A percentile compares a stretch with the other conserved stretches of the same genome.
Evolutionary conservation across 768 basidiomycete species (phyloP).

Genomic region (Auricularia sp.): DNA sequence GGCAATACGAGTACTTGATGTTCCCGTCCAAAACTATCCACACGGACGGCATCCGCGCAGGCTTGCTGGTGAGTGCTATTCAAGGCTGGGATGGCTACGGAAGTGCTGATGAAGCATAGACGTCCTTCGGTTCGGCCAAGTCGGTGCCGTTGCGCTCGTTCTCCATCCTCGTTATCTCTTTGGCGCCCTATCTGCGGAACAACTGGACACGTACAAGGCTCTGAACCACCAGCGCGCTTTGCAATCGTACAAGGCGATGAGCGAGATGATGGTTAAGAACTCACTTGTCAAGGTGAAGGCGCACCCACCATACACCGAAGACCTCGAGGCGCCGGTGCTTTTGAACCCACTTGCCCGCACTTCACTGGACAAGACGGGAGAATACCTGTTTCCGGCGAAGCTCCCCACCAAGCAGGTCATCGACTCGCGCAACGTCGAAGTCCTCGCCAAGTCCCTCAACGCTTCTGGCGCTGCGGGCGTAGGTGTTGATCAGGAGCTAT

Average conservation of each 20-base stretch:
- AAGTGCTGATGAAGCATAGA: conserved; percentile 31
- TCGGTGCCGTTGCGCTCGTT: conserved; percentile 84
- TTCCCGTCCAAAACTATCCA: conserved; percentile 96
- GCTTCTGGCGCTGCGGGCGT: conserved; percentile 52
- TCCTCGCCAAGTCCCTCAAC: conserved; percentile 45
- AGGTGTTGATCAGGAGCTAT: conserved; percentile 93
- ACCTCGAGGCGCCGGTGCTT: conserved; percentile 78
- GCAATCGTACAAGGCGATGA: conserved; percentile 82
- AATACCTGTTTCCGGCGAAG: conserved; percentile 67
- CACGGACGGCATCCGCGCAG: conserved; percentile 84
- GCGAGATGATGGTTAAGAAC: conserved; percentile 91
- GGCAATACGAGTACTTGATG: conserved; percentile 80
- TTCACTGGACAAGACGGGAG: conserved; percentile 74
- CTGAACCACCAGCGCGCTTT: conserved; percentile 57
- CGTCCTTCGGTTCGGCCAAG: conserved; percentile 99
- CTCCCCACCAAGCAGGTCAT: conserved; percentile 39
- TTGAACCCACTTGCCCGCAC: conserved; percentile 91
- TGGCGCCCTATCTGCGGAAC: conserved; percentile 67
- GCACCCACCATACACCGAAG: conserved; percentile 73
- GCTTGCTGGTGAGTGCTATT: conserved; percentile 56
- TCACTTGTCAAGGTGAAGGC: conserved; percentile 93
- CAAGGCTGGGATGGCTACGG: neutral
- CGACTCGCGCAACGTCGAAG: conserved; percentile 59
- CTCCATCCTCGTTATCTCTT: conserved; percentile 87
- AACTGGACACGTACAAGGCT: conserved; percentile 65